These are phyloP conservation scores for Oenanthe sinensis DNA, from an alignment of 129 eudicot genomes.

Conservation along the genomic window DNA sequence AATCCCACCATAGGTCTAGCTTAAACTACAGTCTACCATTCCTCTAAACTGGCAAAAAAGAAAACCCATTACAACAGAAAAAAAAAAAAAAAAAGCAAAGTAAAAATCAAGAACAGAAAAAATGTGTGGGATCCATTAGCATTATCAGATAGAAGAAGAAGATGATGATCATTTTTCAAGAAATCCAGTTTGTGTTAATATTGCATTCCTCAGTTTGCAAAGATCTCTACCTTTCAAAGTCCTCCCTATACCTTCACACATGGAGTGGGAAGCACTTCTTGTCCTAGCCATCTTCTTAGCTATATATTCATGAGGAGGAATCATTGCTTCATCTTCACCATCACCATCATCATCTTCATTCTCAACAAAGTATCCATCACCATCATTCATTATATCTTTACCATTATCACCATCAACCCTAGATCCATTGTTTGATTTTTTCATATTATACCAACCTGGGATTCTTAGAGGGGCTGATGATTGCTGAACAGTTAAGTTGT, in stretches of 20 bases:
- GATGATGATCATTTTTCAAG: constrained; percentile 15
- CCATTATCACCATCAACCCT: constrained; percentile 2
- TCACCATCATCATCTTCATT: constrained; percentile 21
- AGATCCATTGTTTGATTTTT: not conserved
- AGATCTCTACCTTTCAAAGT: constrained; percentile 42
- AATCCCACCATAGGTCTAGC: not conserved
- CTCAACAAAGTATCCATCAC: not conserved
- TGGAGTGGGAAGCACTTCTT: constrained; percentile 26
- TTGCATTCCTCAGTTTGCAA: constrained; percentile 28
- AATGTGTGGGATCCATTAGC: constrained; percentile 1
- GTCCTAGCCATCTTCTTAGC: constrained; percentile 22
- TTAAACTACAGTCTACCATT: not conserved
- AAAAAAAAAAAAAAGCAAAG: not conserved
- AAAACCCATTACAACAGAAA: not conserved
- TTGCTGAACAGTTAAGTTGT: not conserved
- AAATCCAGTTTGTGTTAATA: constrained; percentile 35
- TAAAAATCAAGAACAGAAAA: not conserved
- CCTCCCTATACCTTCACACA: constrained; percentile 41
- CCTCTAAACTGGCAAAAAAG: not conserved
- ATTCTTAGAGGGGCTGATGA: constrained; percentile 25
- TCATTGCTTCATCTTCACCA: constrained; percentile 21
- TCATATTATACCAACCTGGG: constrained; percentile 23
- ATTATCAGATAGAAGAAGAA: not conserved
- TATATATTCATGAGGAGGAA: constrained; percentile 35
- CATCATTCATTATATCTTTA: not conserved